Evolutionary conservation across 352 stramenopile species (phyloP), one percentile per base, ranked within the genome.

Genomic region (Pythium guiyangense): DNA sequence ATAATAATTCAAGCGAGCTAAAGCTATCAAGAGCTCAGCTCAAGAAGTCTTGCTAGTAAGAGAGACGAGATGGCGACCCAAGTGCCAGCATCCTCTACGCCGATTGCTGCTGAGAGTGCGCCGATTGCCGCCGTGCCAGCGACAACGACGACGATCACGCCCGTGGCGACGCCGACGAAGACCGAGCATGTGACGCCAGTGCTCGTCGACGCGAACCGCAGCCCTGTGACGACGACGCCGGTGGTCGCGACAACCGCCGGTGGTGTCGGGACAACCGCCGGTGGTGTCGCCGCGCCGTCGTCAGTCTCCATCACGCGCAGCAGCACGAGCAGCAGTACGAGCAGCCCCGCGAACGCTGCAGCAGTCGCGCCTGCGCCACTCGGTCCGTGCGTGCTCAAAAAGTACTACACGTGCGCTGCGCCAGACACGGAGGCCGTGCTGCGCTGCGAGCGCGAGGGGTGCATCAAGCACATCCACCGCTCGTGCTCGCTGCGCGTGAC

Each of bases 401-500:
- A 63, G 49, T 63, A 63, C 49, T 58, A 49, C 22, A 57, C 57
- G 22, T 63, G 57, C 57, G 34, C 10, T 5, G 57, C 57, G 11
- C 4, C 18, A 20, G 49, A 53, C 1, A 31, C 34, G 17, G 57
- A 63, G 57, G 42, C 26, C 31, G 42, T 63, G 42, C 42, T 57
- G 42, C 43, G 49, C 57, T 63, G 57, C 49, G 49, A 63, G 22
- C 57, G 57, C 42, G 42, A 31, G 9, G 34, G 57, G 14, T 63
- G 57, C 49, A 14, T 35, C 42, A 63, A 63, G 57, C 51, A 53
- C 57, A 47, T 53, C 22, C 57, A 63, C 42, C 57, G 57, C 17
- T 57, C 49, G 18, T 63, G 57, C 57, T 63, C 57, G 57, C 31
- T 57, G 49, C 49, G 49, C 20, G 40, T 63, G 22, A 63, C 57